phyloP scores from a whole-genome alignment of 768 basidiomycete genomes.

The Cystofilobasidium ferigula region DNA sequence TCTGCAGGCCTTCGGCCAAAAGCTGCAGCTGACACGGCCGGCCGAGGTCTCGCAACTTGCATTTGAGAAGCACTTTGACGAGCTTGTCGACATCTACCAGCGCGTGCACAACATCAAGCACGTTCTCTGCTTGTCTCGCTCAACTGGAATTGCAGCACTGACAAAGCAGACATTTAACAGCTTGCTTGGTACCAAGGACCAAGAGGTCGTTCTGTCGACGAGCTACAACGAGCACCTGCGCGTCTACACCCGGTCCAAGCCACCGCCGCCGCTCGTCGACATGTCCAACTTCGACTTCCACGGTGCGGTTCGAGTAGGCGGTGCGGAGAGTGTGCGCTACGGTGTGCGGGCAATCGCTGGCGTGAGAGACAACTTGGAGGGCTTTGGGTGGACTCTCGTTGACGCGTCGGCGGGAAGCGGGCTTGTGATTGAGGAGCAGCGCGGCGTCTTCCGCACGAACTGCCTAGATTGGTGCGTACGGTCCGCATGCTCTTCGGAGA shows the following conservation, averaged over 20 bases:
- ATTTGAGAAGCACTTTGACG: constrained; percentile 84
- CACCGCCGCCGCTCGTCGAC: constrained; percentile 53
- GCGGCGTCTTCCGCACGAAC: constrained; percentile 85
- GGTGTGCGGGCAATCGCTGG: constrained; percentile 58
- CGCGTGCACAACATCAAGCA: constrained; percentile 70
- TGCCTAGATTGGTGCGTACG: constrained; percentile 76
- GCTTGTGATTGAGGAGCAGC: constrained; percentile 59
- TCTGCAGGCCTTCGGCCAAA: constrained; percentile 82
- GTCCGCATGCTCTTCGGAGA: background rate
- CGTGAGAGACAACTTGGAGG: constrained; percentile 56
- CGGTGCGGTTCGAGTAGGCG: constrained; percentile 60
- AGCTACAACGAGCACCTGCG: constrained; percentile 70
- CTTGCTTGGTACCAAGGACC: constrained; percentile 80
- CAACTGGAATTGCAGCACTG: too few relatives aligned
- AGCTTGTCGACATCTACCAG: constrained; percentile 75
- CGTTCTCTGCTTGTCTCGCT: background rate
- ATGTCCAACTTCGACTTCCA: constrained; percentile 95
- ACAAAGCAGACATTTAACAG: background rate
- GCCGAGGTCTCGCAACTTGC: constrained; percentile 85
- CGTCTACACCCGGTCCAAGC: constrained; percentile 26
- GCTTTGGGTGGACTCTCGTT: constrained; percentile 75
- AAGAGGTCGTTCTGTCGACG: constrained; percentile 69
- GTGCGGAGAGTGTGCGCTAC: constrained; percentile 72
- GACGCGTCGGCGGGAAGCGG: constrained; percentile 48
- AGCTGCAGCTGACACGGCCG: constrained; percentile 76